These are phyloP conservation scores for Cladosporium austrohemisphaericum DNA, from an alignment of 2,329 filamentous ascomycete genomes.

Conservation along the genomic window DNA sequence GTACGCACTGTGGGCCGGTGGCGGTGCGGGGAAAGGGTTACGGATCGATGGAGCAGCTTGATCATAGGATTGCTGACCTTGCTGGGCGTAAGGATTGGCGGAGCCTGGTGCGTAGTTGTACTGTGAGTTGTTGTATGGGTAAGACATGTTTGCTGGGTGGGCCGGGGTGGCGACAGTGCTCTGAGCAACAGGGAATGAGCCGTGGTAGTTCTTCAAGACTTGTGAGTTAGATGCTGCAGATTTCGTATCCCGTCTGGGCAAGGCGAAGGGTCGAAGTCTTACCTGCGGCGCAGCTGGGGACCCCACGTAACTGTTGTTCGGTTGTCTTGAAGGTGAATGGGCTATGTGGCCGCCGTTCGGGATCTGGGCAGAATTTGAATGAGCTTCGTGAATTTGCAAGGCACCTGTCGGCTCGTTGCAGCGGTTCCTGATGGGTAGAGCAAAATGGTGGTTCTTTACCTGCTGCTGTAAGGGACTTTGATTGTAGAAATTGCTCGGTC, in stretches of 20 bases:
- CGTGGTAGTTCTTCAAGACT: not conserved
- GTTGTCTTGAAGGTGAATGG: too few species aligned
- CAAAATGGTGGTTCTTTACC: too few species aligned
- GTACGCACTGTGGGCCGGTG: conserved; percentile 34
- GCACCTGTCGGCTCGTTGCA: too few species aligned
- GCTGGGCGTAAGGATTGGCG: conserved; percentile 46
- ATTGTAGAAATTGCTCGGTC: too few species aligned
- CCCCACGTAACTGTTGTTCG: too few species aligned
- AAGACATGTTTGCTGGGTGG: conserved; percentile 11
- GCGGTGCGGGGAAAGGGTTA: conserved; percentile 73
- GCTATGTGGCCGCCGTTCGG: too few species aligned
- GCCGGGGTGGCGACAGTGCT: not conserved
- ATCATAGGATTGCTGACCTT: conserved; percentile 24
- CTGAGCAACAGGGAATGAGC: not conserved
- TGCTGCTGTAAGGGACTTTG: too few species aligned
- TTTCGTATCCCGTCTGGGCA: not conserved
- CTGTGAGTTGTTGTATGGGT: conserved; percentile 18
- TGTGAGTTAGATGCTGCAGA: not conserved
- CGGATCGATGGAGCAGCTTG: conserved; percentile 62
- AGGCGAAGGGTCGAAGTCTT: not conserved
- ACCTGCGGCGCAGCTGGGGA: not conserved
- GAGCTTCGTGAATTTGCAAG: too few species aligned
- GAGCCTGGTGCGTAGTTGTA: conserved; percentile 25
- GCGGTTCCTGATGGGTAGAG: too few species aligned
- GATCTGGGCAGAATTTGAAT: too few species aligned